phyloP scores from a whole-genome alignment of 345 rosid genomes.

The Lagerstroemia speciosa region DNA sequence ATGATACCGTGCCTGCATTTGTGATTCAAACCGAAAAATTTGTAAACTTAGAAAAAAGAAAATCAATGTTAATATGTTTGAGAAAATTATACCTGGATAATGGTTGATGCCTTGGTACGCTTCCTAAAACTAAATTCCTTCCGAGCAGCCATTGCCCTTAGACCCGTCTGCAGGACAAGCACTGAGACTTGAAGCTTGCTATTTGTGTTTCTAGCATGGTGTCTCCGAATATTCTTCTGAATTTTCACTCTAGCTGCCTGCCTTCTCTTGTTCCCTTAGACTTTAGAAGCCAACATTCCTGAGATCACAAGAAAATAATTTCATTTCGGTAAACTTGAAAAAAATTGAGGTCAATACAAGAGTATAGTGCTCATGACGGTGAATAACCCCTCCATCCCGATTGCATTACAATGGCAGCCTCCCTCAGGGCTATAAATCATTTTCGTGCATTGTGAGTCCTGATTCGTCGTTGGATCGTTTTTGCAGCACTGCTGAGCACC shows the following conservation, averaged over 20 bases:
- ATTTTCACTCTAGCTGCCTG: slow-evolving; percentile 17
- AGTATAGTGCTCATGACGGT: neutral
- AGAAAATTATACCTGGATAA: slow-evolving; percentile 12
- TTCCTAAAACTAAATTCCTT: slow-evolving; percentile 17
- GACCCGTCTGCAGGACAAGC: slow-evolving; percentile 18
- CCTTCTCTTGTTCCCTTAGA: slow-evolving; percentile 12
- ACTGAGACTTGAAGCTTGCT: slow-evolving; percentile 12
- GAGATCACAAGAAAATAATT: slow-evolving; percentile 3
- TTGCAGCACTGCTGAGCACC: slow-evolving; percentile 75
- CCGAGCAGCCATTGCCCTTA: slow-evolving; percentile 18
- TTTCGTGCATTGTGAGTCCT: slow-evolving; percentile 62
- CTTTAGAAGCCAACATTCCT: slow-evolving; percentile 18
- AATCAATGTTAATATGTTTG: neutral
- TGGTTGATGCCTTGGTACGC: slow-evolving; percentile 12
- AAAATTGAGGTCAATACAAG: neutral
- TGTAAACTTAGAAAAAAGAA: neutral
- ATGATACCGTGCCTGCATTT: slow-evolving; percentile 28
- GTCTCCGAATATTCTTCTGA: slow-evolving; percentile 17
- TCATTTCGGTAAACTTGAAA: neutral
- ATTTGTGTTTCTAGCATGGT: slow-evolving; percentile 11
- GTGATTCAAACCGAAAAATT: neutral
- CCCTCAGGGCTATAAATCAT: slow-evolving; percentile 57
- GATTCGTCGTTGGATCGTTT: slow-evolving; percentile 65
- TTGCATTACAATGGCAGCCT: slow-evolving; percentile 37
- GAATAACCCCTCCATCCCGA: slow-evolving; percentile 18